Evolutionary conservation across 163 green algal genomes (phyloP), one percentile per base, ranked within the genome.

Genomic region (Chlorella variabilis): DNA sequence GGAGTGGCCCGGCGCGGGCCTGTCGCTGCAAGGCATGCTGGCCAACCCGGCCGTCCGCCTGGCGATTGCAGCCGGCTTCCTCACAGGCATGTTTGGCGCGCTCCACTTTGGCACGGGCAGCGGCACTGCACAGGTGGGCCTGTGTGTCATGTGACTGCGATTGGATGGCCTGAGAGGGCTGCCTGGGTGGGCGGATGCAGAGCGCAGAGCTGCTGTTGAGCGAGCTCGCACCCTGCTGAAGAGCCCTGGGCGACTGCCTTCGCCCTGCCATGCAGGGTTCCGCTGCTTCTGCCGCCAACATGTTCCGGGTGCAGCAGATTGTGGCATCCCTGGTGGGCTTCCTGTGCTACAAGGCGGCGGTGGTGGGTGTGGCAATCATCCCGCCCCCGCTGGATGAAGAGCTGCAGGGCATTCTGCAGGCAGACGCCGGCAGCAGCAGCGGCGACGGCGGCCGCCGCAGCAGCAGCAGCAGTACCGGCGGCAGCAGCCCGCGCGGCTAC

Each of bases 281-380:
- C n/a, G n/a, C n/a, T n/a, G n/a, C n/a, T n/a, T n/a, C n/a, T n/a
- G n/a, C n/a, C n/a, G 25, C 73, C 25, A 5, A 20, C 6, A n/a
- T 71, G 41, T 74, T 81, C 61, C 41, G 71, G 80, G n/a, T 85
- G 36, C 70, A 82, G 62, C 76, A 82, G 76, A 75, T 83, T 13
- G 59, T 36, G 17, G 71, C 80, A 2, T 48, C 58, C 31, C 58
- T 81, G 49, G 31, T 77, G 8, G 83, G 83, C 25, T 87, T 87
- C 69, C 62, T 83, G 4, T 80, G 56, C 41, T 82, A 87, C 61
- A 87, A 87, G 58, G 71, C 78, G 0, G 81, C 81, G 1, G 34
- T 86, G 3, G 73, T 80, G 54, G 73, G 73, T 9, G 73, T 80
- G 27, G 73, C 73, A 13, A 58, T 80, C 36, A 39, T 80, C 8